Evolutionary conservation across 2,329 filamentous ascomycete genomes (phyloP).

Genomic region (Tympanopsis confertula): DNA sequence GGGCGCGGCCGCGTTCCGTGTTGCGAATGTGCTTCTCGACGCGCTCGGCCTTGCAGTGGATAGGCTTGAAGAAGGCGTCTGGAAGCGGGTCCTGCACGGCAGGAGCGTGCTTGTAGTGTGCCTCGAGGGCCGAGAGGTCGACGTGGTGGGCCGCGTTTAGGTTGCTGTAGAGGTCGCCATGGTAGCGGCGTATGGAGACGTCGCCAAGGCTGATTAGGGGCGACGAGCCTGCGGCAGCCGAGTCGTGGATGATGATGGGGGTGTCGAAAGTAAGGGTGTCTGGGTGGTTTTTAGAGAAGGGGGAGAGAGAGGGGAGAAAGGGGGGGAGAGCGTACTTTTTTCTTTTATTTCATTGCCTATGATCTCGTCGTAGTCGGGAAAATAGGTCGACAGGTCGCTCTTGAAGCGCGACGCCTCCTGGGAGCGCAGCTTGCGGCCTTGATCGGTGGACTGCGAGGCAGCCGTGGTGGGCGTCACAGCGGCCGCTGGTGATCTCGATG

Average conservation of each 20-base stretch:
- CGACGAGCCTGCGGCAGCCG: conserved; percentile 25
- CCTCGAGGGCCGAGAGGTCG: conserved; percentile 40
- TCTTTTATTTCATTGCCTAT: conserved; percentile 76
- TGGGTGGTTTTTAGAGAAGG: conserved; percentile 18
- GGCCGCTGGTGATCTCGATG: not conserved
- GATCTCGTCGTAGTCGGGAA: conserved; percentile 86
- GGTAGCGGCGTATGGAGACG: conserved; percentile 36
- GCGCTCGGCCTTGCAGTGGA: conserved; percentile 47
- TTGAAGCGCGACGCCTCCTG: conserved; percentile 78
- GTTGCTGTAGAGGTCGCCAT: conserved; percentile 42
- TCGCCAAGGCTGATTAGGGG: conserved; percentile 13
- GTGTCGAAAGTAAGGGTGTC: conserved; percentile 66
- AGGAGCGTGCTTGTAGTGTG: conserved; percentile 28
- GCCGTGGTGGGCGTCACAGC: not conserved
- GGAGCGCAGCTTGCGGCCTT: conserved; percentile 66
- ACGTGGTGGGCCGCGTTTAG: conserved; percentile 43
- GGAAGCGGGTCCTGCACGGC: conserved; percentile 40
- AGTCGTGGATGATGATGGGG: conserved; percentile 59
- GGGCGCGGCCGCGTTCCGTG: conserved; percentile 50
- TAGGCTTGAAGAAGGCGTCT: conserved; percentile 37
- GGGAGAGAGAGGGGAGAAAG: conserved; percentile 1
- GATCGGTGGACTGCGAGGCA: not conserved
- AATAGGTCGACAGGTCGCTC: conserved; percentile 83
- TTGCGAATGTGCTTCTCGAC: conserved; percentile 52
- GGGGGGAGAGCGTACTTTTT: conserved; percentile 41